Evolutionary conservation across 2,329 filamentous ascomycete species (phyloP).

Genomic region (Acephala macrosclerotiorum): DNA sequence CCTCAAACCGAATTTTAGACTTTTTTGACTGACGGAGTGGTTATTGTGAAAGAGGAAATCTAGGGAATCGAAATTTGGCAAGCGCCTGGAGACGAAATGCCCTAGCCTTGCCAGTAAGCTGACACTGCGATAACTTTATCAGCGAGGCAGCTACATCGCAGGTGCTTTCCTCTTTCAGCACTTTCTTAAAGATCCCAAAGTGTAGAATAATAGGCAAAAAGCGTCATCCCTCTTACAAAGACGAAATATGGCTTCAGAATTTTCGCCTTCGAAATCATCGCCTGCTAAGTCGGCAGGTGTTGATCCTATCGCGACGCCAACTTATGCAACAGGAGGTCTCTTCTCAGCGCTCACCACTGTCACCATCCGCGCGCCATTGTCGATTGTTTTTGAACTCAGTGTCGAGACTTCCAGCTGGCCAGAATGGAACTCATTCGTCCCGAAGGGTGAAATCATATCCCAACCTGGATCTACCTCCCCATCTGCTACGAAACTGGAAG

Average conservation of each 20-base stretch:
- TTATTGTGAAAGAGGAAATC: too few relatives aligned
- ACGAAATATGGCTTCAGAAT: not conserved
- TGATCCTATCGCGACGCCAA: slow-evolving; percentile 19
- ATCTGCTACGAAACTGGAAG: slow-evolving; percentile 1
- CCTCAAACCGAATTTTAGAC: too few relatives aligned
- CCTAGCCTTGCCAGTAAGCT: too few relatives aligned
- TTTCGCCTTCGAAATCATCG: slow-evolving; percentile 5
- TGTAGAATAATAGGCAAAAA: not conserved
- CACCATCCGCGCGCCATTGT: slow-evolving; percentile 16
- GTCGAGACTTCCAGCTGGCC: slow-evolving; percentile 24
- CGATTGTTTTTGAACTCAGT: slow-evolving; percentile 15
- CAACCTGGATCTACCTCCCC: not conserved
- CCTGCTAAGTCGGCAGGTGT: slow-evolving; percentile 9
- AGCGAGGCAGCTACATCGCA: slow-evolving; percentile 1
- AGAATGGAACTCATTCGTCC: slow-evolving; percentile 61
- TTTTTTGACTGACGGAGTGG: too few relatives aligned
- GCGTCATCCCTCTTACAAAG: not conserved
- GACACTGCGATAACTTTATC: slow-evolving; percentile 1
- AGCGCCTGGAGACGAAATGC: too few relatives aligned
- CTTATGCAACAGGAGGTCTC: slow-evolving; percentile 12
- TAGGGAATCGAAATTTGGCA: too few relatives aligned
- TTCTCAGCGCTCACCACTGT: slow-evolving; percentile 18
- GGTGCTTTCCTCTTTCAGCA: not conserved
- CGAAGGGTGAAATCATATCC: slow-evolving; percentile 65
- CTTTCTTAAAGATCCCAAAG: not conserved